Evolutionary conservation across 371 early-diverging fungal genomes (phyloP), one percentile per base, ranked within the genome.

Genomic region (Parasitella parasitica): DNA sequence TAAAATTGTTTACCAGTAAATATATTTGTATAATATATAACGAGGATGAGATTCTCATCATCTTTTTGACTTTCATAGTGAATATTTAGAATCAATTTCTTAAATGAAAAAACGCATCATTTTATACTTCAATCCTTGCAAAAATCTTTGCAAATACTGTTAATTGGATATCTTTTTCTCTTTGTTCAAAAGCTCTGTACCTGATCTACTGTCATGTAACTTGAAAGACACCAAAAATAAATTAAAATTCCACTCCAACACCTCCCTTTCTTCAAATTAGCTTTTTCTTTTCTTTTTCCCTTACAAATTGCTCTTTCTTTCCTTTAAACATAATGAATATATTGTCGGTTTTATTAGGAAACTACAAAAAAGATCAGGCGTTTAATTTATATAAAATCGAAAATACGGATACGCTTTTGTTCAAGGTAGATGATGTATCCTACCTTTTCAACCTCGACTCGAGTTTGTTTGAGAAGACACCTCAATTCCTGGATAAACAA

Each of bases 291-390:
- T 22, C 24, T 49, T 58, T 18, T 36, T 49, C 20, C 34, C 28
- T 26, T 50, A 27, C 9, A 16, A 34, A 20, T 57, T 20, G 30
- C 30, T 24, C 43, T 34, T 43, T 35, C n/a, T 27, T 4, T 41
- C 13, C 9, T 22, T 43, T 12, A 22, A 4, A 13, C 6, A 52
- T 13, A 34, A 63, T 63, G 63, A 55, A 63, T 12, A 20, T 63
- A 12, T 28, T 49, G 18, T 63, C 64, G 16, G 34, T 63, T n/a
- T 52, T 63, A 52, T 39, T 63, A 36, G 64, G 64, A 12, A 39
- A 63, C n/a, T 63, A 57, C 50, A 39, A 55, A 6, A 32, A 56
- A 24, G 46, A 56, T 41, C 36, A 50, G 15, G 32, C 37, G 18
- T 63, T 63, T 43, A 35, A 52, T 20, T 30, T 63, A 6, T 63